Conservation (phyloP, 1,284 basidiomycete genomes). For the Sanguinoderma infundibulare region DNA sequence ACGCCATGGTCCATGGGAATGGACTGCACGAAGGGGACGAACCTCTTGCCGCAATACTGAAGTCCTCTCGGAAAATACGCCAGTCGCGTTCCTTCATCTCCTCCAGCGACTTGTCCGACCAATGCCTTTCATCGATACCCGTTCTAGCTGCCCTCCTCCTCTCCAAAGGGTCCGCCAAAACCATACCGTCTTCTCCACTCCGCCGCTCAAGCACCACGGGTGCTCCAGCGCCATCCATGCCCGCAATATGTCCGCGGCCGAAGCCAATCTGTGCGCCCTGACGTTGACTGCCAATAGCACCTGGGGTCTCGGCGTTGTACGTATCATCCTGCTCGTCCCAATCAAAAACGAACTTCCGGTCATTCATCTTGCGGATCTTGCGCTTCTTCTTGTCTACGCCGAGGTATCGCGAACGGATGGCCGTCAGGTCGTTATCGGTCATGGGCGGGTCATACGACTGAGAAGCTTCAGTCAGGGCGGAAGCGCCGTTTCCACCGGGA, state of each 20-base stretch:
- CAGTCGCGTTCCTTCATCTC: slow-evolving; percentile 99
- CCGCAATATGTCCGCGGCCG: slow-evolving; percentile 81
- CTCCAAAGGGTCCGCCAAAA: slow-evolving; percentile 81
- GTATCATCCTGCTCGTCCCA: slow-evolving; percentile 97
- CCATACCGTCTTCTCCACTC: slow-evolving; percentile 42
- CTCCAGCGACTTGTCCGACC: slow-evolving; percentile 91
- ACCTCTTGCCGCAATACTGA: slow-evolving; percentile 93
- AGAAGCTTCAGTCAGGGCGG: slow-evolving; percentile 38
- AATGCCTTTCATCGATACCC: slow-evolving; percentile 91
- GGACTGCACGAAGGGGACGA: slow-evolving; percentile 25
- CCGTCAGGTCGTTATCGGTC: slow-evolving; percentile 74
- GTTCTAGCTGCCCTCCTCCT: slow-evolving; percentile 81
- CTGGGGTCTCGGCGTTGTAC: slow-evolving; percentile 67
- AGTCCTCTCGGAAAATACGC: slow-evolving; percentile 99
- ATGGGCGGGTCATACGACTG: slow-evolving; percentile 69
- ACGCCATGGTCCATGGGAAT: not conserved
- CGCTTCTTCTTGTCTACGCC: slow-evolving; percentile 93
- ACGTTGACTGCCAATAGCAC: slow-evolving; percentile 65
- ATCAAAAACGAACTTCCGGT: slow-evolving; percentile 98
- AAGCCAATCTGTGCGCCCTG: slow-evolving; percentile 88
- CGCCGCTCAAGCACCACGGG: slow-evolving; percentile 33
- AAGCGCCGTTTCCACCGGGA: slow-evolving; percentile 19
- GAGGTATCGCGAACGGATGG: slow-evolving; percentile 87
- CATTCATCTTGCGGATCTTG: slow-evolving; percentile 91
- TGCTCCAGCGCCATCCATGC: slow-evolving; percentile 80